phyloP scores from a whole-genome alignment of 2,329 filamentous ascomycete species.

The Basipetospora chlamydospora region DNA sequence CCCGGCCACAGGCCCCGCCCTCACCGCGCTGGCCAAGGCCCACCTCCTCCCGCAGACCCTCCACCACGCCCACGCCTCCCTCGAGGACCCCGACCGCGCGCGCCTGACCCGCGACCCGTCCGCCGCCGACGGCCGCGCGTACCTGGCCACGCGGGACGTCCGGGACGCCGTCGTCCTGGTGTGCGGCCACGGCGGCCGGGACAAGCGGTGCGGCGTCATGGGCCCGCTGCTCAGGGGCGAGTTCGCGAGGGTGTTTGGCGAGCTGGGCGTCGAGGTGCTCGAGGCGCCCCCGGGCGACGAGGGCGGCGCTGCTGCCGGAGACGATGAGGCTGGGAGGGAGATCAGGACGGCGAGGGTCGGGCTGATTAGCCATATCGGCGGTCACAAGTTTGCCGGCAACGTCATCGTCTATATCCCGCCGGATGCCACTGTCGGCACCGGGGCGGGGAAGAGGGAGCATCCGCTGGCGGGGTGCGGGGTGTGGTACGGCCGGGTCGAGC shows the following conservation, averaged over 20 bases:
- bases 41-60: conserved; percentile 50
- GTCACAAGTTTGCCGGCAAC: conserved; percentile 78
- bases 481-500: conserved; percentile 71
- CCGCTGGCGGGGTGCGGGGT: conserved; percentile 56
- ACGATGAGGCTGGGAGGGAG: conserved; percentile 6
- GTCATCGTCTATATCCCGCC: conserved; percentile 69
- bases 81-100: conserved; percentile 44
- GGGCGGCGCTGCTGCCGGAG: too few relatives aligned
- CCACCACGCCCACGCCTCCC: conserved; percentile 41
- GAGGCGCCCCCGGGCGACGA: not conserved
- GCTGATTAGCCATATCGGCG: conserved; percentile 65
- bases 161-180: conserved; percentile 64
- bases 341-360: conserved; percentile 42
- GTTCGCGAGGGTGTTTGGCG: conserved; percentile 41
- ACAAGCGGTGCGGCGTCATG: conserved; percentile 67
- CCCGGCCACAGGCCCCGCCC: conserved; percentile 43
- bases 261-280: conserved; percentile 23
- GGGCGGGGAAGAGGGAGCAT: conserved; percentile 28
- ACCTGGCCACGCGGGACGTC: conserved; percentile 43
- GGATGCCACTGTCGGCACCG: conserved; percentile 10
- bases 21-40: conserved; percentile 45
- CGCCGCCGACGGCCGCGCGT: conserved; percentile 15
- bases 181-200: conserved; percentile 74
- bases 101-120: conserved; percentile 28
- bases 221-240: conserved; percentile 58